Base-by-base conservation (phyloP, 169 alveolate species). In the Plasmodium fragile region DNA sequence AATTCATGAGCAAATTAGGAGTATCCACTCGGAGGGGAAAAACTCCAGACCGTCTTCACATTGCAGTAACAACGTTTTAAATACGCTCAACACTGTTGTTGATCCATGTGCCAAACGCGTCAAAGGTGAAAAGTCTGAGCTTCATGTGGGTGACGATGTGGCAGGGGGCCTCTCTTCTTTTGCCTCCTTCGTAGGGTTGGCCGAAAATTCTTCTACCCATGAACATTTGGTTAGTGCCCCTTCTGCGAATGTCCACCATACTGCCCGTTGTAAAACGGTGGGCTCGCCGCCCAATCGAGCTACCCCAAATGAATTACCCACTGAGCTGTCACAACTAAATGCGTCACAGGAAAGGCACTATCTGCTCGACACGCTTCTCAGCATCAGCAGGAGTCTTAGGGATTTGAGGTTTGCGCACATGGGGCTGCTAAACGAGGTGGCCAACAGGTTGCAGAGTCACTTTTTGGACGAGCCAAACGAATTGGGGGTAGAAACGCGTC, bases 391-490 rank as follows among this genome's bases (percentile, higher is more conserved):
- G 41, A 85, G 93, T 39, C 53, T 85, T 25, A 73, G 65, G 43
- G 85, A 85, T 39, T 69, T 85, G 45, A 85, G 75, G 22, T 85
- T 73, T 75, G 22, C 79, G 10, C 93, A 85, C 45, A 39, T 85
- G 65, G 28, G 41, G 16, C 79, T 85, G 79, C 41, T 41, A 85
- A 75, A 75, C 45, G 93, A 85, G 69, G 45, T 85, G 36, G 69
- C 49, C 36, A 49, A 53, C 80, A 72, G 28, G 13, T 8, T 85
- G 34, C 77, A 75, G 59, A 85, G 69, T n/a, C 52, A 30, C 4
- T 85, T 85, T 30, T 22, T 85, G 22, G 39, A 75, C 10, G 6
- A n/a, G n/a, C n/a, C 53, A 11, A 11, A 16, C 16, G 10, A 65
- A n/a, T 36, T 5, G 2, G 39, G 36, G 36, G 75, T 25, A n/a